These are phyloP conservation scores for Pythium apleroticum DNA, from an alignment of 352 stramenopile genomes.

Conservation along the genomic window DNA sequence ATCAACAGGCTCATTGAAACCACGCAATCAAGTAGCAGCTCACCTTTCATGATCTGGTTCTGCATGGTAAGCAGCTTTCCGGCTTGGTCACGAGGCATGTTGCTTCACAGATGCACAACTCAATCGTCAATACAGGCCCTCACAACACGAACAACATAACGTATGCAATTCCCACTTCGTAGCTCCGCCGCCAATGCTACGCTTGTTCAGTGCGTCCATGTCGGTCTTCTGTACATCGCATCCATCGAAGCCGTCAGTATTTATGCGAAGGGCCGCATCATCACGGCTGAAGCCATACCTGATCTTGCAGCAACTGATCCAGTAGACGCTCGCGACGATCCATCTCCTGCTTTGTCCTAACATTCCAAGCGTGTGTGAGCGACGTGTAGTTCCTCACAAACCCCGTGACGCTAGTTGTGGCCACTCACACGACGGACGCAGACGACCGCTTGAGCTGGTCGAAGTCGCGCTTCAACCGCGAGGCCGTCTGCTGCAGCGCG, in stretches of 20 bases:
- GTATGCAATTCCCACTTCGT: slow-evolving; percentile 16
- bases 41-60: slow-evolving; percentile 89
- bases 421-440: slow-evolving; percentile 46
- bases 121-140: neutral
- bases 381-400: neutral
- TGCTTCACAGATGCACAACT: slow-evolving; percentile 7
- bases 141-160: neutral
- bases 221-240: slow-evolving; percentile 52
- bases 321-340: slow-evolving; percentile 65
- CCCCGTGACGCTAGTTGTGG: neutral
- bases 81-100: slow-evolving; percentile 36
- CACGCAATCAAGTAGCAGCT: neutral
- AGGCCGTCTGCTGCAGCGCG: slow-evolving; percentile 80
- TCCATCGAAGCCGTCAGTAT: neutral
- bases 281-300: slow-evolving; percentile 24
- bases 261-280: neutral
- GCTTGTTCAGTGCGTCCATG: slow-evolving; percentile 78
- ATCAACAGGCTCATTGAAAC: neutral
- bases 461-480: slow-evolving; percentile 79
- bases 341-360: slow-evolving; percentile 69
- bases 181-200: slow-evolving; percentile 28
- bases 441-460: slow-evolving; percentile 69
- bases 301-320: slow-evolving; percentile 57
- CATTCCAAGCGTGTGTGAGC: neutral
- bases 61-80: slow-evolving; percentile 77